Evolutionary conservation across 2,329 filamentous ascomycete species (phyloP).

Genomic region (Fusarium metavorans): DNA sequence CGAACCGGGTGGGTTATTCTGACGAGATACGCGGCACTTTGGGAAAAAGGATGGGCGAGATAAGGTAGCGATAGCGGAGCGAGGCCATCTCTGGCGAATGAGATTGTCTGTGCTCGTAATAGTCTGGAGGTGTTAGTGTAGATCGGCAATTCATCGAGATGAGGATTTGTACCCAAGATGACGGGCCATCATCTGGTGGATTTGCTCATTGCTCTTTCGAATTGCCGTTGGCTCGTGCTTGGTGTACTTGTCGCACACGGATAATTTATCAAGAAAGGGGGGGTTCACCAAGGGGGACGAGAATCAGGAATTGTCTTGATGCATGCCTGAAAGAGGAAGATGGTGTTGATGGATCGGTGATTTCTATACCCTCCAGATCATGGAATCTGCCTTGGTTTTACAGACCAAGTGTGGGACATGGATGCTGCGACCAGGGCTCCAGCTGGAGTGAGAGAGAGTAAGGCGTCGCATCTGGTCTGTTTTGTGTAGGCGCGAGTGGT

Average conservation of each 20-base stretch:
- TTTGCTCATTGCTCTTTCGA: neutral
- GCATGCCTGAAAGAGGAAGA: conserved; percentile 9
- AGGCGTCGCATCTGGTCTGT: conserved; percentile 10
- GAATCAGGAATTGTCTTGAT: conserved; percentile 15
- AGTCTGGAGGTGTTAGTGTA: conserved; percentile 10
- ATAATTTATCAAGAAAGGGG: neutral
- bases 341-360: conserved; percentile 13
- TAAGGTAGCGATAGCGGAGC: conserved; percentile 24
- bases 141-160: conserved; percentile 37
- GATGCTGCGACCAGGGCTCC: conserved; percentile 2
- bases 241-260: conserved; percentile 22
- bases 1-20: conserved; percentile 20
- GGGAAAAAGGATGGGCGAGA: conserved; percentile 6
- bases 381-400: conserved; percentile 30
- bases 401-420: conserved; percentile 17
- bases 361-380: conserved; percentile 27
- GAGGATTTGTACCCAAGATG: conserved; percentile 7
- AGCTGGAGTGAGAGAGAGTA: conserved; percentile 13
- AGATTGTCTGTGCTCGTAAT: conserved; percentile 30
- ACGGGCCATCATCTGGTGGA: neutral
- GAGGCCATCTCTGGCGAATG: conserved; percentile 25
- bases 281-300: neutral
- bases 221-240: conserved; percentile 25
- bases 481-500: conserved; percentile 30
- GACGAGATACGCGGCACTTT: conserved; percentile 17